A percentile compares a stretch with the other conserved stretches of the same genome.
Evolutionary conservation across 2,329 filamentous ascomycete species (phyloP).

Genomic region (Monilinia polystroma): DNA sequence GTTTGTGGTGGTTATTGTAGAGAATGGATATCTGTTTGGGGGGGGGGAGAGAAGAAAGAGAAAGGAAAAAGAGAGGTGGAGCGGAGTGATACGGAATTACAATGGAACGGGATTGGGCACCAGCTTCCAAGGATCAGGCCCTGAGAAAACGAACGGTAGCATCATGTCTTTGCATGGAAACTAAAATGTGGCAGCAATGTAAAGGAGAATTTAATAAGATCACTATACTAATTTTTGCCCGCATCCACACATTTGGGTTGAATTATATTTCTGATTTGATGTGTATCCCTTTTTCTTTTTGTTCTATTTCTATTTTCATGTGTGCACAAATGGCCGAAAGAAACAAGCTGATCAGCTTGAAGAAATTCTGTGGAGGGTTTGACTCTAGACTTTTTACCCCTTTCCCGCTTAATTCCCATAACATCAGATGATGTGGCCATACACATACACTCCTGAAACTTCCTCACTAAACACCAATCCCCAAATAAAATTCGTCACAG

Average conservation of each 20-base stretch:
- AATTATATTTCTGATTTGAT: not conserved
- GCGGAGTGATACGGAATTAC: not conserved
- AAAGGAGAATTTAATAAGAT: not conserved
- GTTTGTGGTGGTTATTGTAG: slow-evolving; percentile 3
- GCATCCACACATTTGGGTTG: not conserved
- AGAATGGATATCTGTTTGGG: not conserved
- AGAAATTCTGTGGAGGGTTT: not conserved
- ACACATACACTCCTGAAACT: not conserved
- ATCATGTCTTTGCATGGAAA: not conserved
- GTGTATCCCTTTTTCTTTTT: not conserved
- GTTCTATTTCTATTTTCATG: not conserved
- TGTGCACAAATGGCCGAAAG: not conserved
- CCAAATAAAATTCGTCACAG: not conserved
- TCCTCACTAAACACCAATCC: not conserved
- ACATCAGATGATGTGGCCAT: not conserved
- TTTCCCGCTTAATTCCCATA: not conserved
- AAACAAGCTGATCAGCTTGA: not conserved
- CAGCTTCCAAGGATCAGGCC: not conserved
- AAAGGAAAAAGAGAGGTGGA: not conserved
- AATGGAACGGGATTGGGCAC: not conserved
- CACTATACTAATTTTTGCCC: too few species aligned
- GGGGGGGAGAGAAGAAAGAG: not conserved
- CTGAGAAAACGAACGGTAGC: not conserved
- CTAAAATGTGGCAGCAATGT: not conserved
- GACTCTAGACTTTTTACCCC: not conserved